These are phyloP conservation scores for Corallochytrium limacisporum DNA, from an alignment of 78 protist genomes.

Conservation along the genomic window DNA sequence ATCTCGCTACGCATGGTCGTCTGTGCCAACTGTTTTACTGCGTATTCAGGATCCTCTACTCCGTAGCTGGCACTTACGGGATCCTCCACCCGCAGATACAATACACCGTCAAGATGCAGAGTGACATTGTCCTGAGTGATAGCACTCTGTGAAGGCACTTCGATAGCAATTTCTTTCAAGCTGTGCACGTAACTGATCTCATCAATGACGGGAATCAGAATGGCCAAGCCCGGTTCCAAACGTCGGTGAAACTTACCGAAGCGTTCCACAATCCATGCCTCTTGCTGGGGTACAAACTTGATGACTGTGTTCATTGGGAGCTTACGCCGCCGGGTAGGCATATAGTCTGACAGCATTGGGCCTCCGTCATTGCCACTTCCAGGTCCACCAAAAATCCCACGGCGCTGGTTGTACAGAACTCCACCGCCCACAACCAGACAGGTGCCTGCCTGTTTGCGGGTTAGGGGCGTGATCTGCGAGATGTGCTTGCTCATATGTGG, in stretches of 20 bases:
- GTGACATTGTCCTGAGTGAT: constrained; percentile 59
- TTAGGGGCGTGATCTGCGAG: too few relatives aligned
- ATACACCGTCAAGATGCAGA: constrained; percentile 48
- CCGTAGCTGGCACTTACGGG: constrained; percentile 36
- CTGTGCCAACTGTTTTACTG: constrained; percentile 49
- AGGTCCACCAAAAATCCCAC: too few relatives aligned
- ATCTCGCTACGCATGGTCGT: constrained; percentile 64
- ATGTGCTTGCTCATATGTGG: too few relatives aligned
- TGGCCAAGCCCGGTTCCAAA: constrained; percentile 34
- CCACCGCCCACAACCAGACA: too few relatives aligned
- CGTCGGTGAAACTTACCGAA: constrained; percentile 29
- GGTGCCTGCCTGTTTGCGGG: too few relatives aligned
- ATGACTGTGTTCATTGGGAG: constrained; percentile 1
- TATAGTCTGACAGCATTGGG: too few relatives aligned
- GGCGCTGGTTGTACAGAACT: too few relatives aligned
- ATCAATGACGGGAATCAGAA: constrained; percentile 48
- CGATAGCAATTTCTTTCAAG: constrained; percentile 23
- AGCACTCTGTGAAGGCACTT: constrained; percentile 32
- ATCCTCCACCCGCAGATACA: constrained; percentile 21
- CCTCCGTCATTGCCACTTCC: too few relatives aligned
- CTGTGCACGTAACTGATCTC: constrained; percentile 33
- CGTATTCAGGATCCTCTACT: constrained; percentile 33
- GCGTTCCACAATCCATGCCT: constrained; percentile 43
- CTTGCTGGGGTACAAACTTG: constrained; percentile 62
- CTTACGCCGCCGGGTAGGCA: background rate